Base-by-base conservation (phyloP, 2,329 filamentous ascomycete genomes). In the Diaporthe batatas region DNA sequence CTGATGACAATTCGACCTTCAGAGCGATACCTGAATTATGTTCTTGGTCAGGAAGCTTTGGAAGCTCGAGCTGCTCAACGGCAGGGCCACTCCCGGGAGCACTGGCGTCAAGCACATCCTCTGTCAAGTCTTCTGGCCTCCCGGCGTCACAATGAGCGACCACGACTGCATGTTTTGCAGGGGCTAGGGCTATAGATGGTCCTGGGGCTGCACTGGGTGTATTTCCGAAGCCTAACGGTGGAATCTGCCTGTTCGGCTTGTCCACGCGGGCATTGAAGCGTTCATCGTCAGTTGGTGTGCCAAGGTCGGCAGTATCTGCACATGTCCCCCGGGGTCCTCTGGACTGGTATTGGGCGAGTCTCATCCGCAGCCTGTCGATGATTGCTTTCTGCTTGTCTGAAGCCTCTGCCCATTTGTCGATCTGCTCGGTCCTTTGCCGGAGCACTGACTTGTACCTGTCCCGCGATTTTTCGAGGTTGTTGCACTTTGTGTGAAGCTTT, bases 1-100 rank as follows among this genome's bases (percentile, higher is more conserved):
- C 88, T 0, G 89, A 91, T 6, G 86, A 88, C 18, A 86, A 85
- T 74, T 90, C 88, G n/a, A 80, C 71, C 76, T 90, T 90, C 32
- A 89, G 76, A 3, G 67, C 49, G 21, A 76, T 59, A 16, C 36
- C 42, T 3, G 51, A 11, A 18, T 55, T 36, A 23, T 32, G n/a
- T 18, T 62, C 54, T n/a, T 57, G 65, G 7, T 69, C 72, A 5
- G 79, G 78, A 11, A 83, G 72, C 18, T 78, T 76, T 34, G 83
- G 83, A 3, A 84, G 76, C 23, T 76, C 72, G 67, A 73, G 59
- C 6, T 70, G 51, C 18, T 74, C 74, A n/a, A 36, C 25, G 39
- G n/a, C 29, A 36, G 34, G 21, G 4, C 6, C 42, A 23, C 54
- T 25, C 4, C 32, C 53, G 16, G 21, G 6, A n/a, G 42, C 44